Evolutionary conservation across 331 rosid genomes (phyloP).

Genomic region (Ulmus americana): DNA sequence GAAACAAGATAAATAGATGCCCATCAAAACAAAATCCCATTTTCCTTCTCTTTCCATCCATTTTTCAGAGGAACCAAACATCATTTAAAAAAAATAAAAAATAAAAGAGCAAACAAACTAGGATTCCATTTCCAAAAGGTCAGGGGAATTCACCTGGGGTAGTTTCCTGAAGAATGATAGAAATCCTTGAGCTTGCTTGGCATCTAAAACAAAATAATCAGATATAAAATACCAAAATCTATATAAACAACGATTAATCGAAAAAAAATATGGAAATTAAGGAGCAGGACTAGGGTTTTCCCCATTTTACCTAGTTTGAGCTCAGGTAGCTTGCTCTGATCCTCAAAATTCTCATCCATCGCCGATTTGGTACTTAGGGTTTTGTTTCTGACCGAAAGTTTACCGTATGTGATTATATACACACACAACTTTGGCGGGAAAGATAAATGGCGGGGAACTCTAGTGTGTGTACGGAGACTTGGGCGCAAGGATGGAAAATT

Average conservation of each 20-base stretch:
- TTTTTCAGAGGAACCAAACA: conserved; percentile 12
- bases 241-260: not conserved
- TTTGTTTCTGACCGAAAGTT: not conserved
- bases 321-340: conserved; percentile 69
- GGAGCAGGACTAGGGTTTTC: conserved; percentile 10
- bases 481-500: too few relatives aligned
- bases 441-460: not conserved
- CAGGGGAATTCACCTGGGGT: conserved; percentile 47
- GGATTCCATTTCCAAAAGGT: not conserved
- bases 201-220: conserved; percentile 43
- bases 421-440: not conserved
- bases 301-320: conserved; percentile 66
- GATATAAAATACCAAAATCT: not conserved
- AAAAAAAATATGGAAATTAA: not conserved
- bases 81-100: too few relatives aligned
- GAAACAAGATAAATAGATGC: not conserved
- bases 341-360: conserved; percentile 58
- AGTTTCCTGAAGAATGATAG: conserved; percentile 85
- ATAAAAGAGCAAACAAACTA: too few relatives aligned
- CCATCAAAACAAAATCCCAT: not conserved
- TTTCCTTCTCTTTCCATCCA: conserved; percentile 5
- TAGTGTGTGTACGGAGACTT: not conserved
- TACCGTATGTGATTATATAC: not conserved
- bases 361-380: conserved; percentile 30
- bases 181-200: conserved; percentile 94